phyloP scores from a whole-genome alignment of 441 rosid genomes.

The Corymbia citriodora region DNA sequence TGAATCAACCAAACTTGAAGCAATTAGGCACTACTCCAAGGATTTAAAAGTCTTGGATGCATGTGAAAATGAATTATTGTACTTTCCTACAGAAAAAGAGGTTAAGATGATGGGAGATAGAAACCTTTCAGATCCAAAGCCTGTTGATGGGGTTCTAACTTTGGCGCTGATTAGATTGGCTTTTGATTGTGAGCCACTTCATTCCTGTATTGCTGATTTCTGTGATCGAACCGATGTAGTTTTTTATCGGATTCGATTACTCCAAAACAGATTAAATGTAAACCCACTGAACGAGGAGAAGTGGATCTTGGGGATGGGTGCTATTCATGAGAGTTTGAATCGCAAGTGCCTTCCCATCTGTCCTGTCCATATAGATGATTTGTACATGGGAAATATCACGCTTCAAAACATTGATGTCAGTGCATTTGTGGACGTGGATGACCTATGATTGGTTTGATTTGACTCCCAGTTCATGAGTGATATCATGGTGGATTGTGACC shows the following conservation, averaged over 20 bases:
- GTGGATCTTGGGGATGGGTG: constrained; percentile 59
- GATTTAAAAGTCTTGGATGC: constrained; percentile 51
- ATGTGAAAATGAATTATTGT: constrained; percentile 42
- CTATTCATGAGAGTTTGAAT: constrained; percentile 51
- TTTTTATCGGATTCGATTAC: constrained; percentile 48
- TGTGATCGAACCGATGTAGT: constrained; percentile 54
- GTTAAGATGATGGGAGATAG: constrained; percentile 92
- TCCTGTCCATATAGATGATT: constrained; percentile 50
- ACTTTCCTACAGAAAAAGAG: constrained; percentile 75
- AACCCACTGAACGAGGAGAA: constrained; percentile 39
- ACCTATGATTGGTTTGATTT: background rate
- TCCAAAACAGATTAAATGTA: constrained; percentile 38
- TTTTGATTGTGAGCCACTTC: constrained; percentile 36
- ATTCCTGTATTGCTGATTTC: constrained; percentile 63
- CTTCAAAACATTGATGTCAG: constrained; percentile 70
- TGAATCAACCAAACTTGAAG: constrained; percentile 77
- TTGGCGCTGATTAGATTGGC: constrained; percentile 69
- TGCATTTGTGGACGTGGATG: constrained; percentile 41
- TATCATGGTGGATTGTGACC: background rate
- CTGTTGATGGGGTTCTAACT: constrained; percentile 72
- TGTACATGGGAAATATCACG: constrained; percentile 68
- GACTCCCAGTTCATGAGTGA: background rate
- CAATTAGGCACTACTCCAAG: constrained; percentile 72
- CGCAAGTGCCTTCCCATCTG: constrained; percentile 65
- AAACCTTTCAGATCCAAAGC: constrained; percentile 70